Conservation (phyloP, 768 basidiomycete genomes). For the Basidioascus undulatus region DNA sequence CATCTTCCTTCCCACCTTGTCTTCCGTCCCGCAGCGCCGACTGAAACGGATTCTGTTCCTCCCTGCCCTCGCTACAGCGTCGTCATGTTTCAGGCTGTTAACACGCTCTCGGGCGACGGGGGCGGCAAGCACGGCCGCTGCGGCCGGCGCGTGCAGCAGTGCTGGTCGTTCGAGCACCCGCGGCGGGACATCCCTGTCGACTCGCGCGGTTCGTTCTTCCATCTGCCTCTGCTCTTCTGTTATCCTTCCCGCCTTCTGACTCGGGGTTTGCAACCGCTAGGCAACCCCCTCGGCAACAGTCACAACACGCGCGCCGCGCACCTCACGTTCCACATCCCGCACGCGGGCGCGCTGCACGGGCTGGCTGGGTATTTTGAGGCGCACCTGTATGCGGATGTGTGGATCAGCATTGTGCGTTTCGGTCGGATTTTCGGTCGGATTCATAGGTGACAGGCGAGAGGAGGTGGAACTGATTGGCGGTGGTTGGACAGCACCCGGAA, state of each 20-base stretch:
- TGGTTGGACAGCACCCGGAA: no score
- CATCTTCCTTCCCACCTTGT: no score
- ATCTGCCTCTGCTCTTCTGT: not conserved
- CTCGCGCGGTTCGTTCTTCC: conserved; percentile 30
- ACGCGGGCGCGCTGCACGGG: conserved; percentile 80
- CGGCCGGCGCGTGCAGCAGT: conserved; percentile 69
- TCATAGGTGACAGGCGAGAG: no score
- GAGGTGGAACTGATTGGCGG: no score
- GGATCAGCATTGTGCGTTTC: conserved; percentile 48
- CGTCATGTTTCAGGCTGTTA: conserved; percentile 90
- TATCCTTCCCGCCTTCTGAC: not conserved
- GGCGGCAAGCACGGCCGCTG: conserved; percentile 35
- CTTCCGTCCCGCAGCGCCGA: no score
- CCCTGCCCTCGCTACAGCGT: no score
- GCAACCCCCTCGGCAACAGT: conserved; percentile 85
- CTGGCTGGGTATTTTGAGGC: conserved; percentile 96
- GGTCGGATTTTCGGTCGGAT: no score
- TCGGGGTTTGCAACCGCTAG: not conserved
- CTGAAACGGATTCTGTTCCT: no score
- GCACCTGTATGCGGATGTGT: conserved; percentile 65
- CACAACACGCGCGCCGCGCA: conserved; percentile 79
- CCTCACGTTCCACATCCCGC: conserved; percentile 73
- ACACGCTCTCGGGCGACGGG: conserved; percentile 57
- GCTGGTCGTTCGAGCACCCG: conserved; percentile 95
- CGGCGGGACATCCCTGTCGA: conserved; percentile 53